Percentiles rank a stretch among this genome's conserved stretches.
These are phyloP conservation scores for Gymnopilus dilepis DNA, from an alignment of 768 basidiomycete species.

Conservation along the genomic window DNA sequence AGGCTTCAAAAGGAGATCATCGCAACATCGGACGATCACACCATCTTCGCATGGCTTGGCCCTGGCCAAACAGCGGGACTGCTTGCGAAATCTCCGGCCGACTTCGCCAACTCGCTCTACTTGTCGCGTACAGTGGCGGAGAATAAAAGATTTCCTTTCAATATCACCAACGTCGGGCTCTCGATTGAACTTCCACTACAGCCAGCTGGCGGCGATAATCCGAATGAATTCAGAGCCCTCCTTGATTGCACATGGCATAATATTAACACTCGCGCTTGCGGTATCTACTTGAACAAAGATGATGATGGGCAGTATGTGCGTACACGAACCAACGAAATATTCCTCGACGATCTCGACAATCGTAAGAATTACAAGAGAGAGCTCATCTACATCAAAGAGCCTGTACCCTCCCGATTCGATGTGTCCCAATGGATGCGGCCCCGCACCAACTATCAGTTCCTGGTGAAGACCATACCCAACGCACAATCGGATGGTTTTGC, in stretches of 20 bases:
- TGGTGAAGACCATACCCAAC: slow-evolving; percentile 3
- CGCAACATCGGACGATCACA: slow-evolving; percentile 10
- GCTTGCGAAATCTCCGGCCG: slow-evolving; percentile 9
- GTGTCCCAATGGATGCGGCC: slow-evolving; percentile 14
- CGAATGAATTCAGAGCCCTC: slow-evolving; percentile 8
- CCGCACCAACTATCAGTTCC: slow-evolving; percentile 9
- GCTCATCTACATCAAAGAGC: slow-evolving; percentile 11
- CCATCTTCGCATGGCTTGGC: slow-evolving; percentile 10
- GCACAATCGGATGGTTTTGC: slow-evolving; percentile 1
- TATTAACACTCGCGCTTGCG: not conserved
- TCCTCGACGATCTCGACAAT: slow-evolving; percentile 1
- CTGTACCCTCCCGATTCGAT: slow-evolving; percentile 11
- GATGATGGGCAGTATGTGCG: slow-evolving; percentile 12
- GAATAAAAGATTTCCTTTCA: slow-evolving; percentile 4
- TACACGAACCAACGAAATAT: slow-evolving; percentile 2
- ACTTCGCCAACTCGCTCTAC: not conserved
- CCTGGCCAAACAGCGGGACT: not conserved
- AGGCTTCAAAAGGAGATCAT: slow-evolving; percentile 12
- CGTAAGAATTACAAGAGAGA: not conserved
- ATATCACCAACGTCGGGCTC: slow-evolving; percentile 12
- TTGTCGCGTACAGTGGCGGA: slow-evolving; percentile 4
- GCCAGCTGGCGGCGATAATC: not conserved
- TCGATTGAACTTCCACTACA: slow-evolving; percentile 14
- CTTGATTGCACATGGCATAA: slow-evolving; percentile 4
- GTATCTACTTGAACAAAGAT: slow-evolving; percentile 14